Base-by-base conservation (phyloP, 2,329 filamentous ascomycete species). In the Lecanoromycetidae sp. region DNA sequence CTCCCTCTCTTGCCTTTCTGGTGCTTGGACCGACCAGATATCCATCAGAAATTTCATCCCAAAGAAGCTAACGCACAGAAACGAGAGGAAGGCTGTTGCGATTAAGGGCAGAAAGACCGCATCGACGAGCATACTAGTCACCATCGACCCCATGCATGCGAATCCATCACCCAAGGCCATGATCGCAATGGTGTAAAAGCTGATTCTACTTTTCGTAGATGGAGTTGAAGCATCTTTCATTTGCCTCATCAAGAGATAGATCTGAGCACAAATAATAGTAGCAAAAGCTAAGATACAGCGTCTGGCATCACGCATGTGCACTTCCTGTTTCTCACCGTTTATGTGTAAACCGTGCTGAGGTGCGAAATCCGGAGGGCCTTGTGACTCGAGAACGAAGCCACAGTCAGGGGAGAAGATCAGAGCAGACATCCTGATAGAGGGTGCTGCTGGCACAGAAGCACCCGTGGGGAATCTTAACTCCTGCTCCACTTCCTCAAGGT, bases 31-130 rank as follows among this genome's bases (percentile, higher is more conserved):
- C 17, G 71, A 70, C 77, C 77, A 81, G n/a, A 82, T 77, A 44
- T 80, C 77, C 66, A 79, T 75, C 57, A 81, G 65, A 54, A 82
- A 81, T 44, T 76, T 73, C 65, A 81, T 77, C 26, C 77, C 76
- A 47, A 80, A 75, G 57, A 76, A 76, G 48, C 74, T 72, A 20
- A 79, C 74, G 13, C 74, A 75, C 40, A 79, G 69, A 52, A 80
- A 73, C 1, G 75, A 70, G 15, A 81, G 59, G 57, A 80, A 81
- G 2, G 72, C 72, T 22, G 72, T 69, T 2, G 70, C 69, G 13
- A 76, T 69, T 45, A 80, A 60, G 13, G 74, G 65, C 26, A 79
- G 60, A 52, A 76, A 77, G 0, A 75, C 69, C 1, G 71, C 68
- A 12, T 71, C 68, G 1, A 74, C 63, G 51, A 77, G 74, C 49